phyloP scores from a whole-genome alignment of 805 yeast genomes.

The Ogataea paraovalis region DNA sequence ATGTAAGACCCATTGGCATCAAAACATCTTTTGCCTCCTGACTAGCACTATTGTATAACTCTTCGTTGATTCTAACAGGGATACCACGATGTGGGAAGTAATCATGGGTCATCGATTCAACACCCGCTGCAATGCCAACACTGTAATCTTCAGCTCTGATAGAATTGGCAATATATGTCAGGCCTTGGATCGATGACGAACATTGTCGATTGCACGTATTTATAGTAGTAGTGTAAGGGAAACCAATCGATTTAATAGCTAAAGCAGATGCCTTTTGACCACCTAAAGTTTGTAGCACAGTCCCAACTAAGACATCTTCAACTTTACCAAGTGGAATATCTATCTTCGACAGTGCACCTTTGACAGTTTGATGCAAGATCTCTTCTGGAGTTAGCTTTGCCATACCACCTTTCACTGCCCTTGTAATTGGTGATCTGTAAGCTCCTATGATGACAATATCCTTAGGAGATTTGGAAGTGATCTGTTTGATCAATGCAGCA shows the following conservation, averaged over 20 bases:
- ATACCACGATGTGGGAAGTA: slow-evolving; percentile 38
- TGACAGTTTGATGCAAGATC: slow-evolving; percentile 29
- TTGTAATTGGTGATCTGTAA: slow-evolving; percentile 34
- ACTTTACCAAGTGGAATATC: slow-evolving; percentile 24
- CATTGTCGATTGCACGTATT: slow-evolving; percentile 37
- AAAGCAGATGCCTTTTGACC: slow-evolving; percentile 37
- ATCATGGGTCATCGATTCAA: slow-evolving; percentile 40
- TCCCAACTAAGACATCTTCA: slow-evolving; percentile 36
- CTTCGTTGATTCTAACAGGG: slow-evolving; percentile 30
- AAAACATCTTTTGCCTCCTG: slow-evolving; percentile 30
- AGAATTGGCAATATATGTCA: slow-evolving; percentile 31
- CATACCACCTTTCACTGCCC: slow-evolving; percentile 34
- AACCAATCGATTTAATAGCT: slow-evolving; percentile 33
- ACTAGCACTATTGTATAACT: slow-evolving; percentile 24
- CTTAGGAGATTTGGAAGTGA: slow-evolving; percentile 21
- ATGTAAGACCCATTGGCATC: slow-evolving; percentile 33
- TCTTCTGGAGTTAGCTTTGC: slow-evolving; percentile 35
- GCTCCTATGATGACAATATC: slow-evolving; percentile 37
- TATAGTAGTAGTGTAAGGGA: slow-evolving; percentile 33
- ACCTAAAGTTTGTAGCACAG: slow-evolving; percentile 35
- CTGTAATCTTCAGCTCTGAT: slow-evolving; percentile 30
- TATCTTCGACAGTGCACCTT: slow-evolving; percentile 27
- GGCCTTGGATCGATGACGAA: slow-evolving; percentile 38
- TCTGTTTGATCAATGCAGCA: slow-evolving; percentile 11
- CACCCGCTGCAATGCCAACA: slow-evolving; percentile 38